Conservation (phyloP, 78 protist species). For the Cavenderia fasciculata region DNA sequence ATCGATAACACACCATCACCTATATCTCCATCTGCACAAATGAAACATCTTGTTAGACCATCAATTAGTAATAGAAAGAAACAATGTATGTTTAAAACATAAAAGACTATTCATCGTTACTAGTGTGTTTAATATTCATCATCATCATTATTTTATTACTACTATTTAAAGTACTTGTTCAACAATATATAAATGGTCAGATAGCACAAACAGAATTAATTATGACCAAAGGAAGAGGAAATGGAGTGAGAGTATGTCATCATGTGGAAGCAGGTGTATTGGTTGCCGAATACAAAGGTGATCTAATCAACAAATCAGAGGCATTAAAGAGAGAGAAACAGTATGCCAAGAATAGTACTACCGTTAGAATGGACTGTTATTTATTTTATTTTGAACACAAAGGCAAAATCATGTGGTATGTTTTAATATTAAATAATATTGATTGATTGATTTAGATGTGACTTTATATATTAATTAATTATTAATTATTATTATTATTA, state of each 20-base stretch:
- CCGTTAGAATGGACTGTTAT: constrained; percentile 23
- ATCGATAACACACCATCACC: no score
- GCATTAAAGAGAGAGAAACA: constrained; percentile 6
- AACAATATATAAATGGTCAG: neutral
- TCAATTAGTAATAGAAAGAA: constrained; percentile 18
- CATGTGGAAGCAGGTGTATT: constrained; percentile 26
- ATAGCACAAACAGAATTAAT: constrained; percentile 41
- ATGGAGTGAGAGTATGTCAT: constrained; percentile 17
- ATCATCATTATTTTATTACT: neutral
- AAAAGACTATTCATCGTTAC: neutral
- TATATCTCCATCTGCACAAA: no score
- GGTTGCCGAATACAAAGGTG: constrained; percentile 45
- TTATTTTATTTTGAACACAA: constrained; percentile 43
- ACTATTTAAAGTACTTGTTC: neutral
- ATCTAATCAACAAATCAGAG: constrained; percentile 9
- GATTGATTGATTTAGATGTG: neutral
- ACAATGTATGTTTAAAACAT: constrained; percentile 6
- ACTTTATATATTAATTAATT: no score
- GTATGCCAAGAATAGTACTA: constrained; percentile 1
- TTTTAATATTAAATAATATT: neutral
- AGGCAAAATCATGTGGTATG: constrained; percentile 44
- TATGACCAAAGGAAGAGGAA: constrained; percentile 33
- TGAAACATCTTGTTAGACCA: no score
- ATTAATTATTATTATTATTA: neutral
- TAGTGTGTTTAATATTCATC: neutral